phyloP scores from a whole-genome alignment of 2,329 filamentous ascomycete genomes.

The Aureobasidium zeae region DNA sequence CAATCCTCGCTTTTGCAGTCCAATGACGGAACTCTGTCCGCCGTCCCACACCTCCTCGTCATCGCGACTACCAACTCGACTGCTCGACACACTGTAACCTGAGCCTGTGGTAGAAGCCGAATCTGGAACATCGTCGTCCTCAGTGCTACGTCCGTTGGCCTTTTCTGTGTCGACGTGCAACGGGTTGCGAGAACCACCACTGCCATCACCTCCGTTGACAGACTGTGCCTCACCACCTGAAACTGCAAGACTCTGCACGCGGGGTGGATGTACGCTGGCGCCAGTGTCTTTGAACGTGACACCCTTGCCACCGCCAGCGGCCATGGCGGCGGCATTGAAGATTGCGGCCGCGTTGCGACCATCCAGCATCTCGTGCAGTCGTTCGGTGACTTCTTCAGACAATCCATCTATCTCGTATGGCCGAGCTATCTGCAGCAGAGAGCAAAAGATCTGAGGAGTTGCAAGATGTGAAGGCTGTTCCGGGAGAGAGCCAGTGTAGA shows the following conservation, averaged over 20 bases:
- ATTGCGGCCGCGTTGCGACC: conserved; percentile 91
- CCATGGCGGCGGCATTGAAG: conserved; percentile 98
- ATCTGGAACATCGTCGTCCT: conserved; percentile 26
- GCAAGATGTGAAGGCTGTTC: conserved; percentile 66
- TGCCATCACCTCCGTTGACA: conserved; percentile 26
- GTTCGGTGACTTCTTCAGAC: conserved; percentile 83
- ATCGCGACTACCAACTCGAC: conserved; percentile 33
- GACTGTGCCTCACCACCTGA: conserved; percentile 19
- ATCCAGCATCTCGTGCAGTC: conserved; percentile 80
- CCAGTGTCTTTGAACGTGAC: conserved; percentile 51
- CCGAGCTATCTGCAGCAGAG: conserved; percentile 81
- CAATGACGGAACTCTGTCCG: conserved; percentile 81
- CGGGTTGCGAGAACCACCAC: conserved; percentile 22
- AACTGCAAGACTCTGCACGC: conserved; percentile 43
- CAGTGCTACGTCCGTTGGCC: conserved; percentile 29
- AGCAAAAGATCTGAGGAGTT: conserved; percentile 92
- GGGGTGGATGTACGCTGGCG: conserved; percentile 31
- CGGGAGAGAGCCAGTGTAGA: conserved; percentile 87
- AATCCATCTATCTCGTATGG: conserved; percentile 91
- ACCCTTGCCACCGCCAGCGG: conserved; percentile 80
- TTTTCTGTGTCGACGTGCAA: conserved; percentile 45
- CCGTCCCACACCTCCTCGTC: conserved; percentile 66
- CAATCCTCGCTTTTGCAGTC: conserved; percentile 85
- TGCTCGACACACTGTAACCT: conserved; percentile 25
- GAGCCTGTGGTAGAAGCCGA: conserved; percentile 29